Base-by-base conservation (phyloP, 2,329 filamentous ascomycete species). In the Rosellinia necatrix region DNA sequence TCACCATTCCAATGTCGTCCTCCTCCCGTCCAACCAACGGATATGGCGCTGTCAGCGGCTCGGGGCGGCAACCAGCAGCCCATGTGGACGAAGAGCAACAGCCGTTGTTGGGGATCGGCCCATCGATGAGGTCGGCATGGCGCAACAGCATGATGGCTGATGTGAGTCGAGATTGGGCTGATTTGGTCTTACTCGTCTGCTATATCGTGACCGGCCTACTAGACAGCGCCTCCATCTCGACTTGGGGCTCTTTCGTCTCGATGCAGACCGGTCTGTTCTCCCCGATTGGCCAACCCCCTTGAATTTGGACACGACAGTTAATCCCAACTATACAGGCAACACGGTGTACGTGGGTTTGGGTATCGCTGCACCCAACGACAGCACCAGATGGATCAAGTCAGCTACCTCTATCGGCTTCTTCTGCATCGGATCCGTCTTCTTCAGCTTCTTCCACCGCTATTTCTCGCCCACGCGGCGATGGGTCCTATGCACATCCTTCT, bases 301-400 rank as follows among this genome's bases (percentile, higher is more conserved):
- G 22, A 27, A 12, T 35, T n/a, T 12, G 25, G 6, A 35, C 7
- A 43, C 47, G 6, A 47, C 48, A 34, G 47, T 54, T 53, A 13
- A 56, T 51, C 41, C 3, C 38, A 34, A n/a, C 2, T 40, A 30
- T 15, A 38, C 43, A 84, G 81, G 87, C 55, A 93, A 93, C 72
- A 92, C 90, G 4, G 83, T 93, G 43, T 93, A 91, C 70, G 78
- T 92, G 12, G 90, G 89, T 7, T 80, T 92, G 2, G 90, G 90
- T 2, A 75, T 92, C n/a, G 79, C 84, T 7, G 81, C 83, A 0
- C 80, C 84, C 10, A 65, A 66, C 30, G 74, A 78, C 49, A 77
- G 76, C 6, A 81, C 79, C 15, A 80, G 87, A 46, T 90, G 86
- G 86, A 80, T 88, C 67, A 90, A 90, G 62, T 89, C 89, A 0